Conservation (phyloP, 306 rosid genomes). For the Canavalia ensiformis region DNA sequence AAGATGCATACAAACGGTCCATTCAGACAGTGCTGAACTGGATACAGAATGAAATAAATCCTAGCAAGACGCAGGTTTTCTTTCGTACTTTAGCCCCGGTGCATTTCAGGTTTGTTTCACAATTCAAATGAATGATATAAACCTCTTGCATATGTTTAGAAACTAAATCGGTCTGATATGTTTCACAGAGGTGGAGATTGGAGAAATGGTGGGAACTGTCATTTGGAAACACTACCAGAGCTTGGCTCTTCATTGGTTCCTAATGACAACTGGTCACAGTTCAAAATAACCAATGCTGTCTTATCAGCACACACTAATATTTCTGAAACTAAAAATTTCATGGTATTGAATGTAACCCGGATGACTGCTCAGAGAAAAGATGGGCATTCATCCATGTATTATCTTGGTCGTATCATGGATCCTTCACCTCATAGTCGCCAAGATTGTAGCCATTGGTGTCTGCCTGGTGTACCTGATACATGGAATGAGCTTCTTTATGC, state of each 20-base stretch:
- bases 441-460: slow-evolving; percentile 98
- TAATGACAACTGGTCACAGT: slow-evolving; percentile 64
- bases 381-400: slow-evolving; percentile 85
- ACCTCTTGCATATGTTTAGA: neutral
- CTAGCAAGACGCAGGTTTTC: slow-evolving; percentile 72
- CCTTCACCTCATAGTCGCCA: slow-evolving; percentile 71
- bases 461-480: slow-evolving; percentile 92
- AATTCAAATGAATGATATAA: neutral
- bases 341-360: slow-evolving; percentile 68
- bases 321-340: slow-evolving; percentile 50
- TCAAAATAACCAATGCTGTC: slow-evolving; percentile 63
- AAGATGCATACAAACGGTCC: slow-evolving; percentile 73
- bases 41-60: slow-evolving; percentile 63
- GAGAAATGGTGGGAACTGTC: slow-evolving; percentile 87
- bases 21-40: slow-evolving; percentile 74
- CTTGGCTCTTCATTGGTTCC: slow-evolving; percentile 71
- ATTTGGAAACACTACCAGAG: slow-evolving; percentile 84
- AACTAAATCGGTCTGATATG: slow-evolving; percentile 38
- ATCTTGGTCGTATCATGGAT: slow-evolving; percentile 56
- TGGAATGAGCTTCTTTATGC: slow-evolving; percentile 95
- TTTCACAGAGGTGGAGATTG: slow-evolving; percentile 87
- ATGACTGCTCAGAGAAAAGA: slow-evolving; percentile 83
- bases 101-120: slow-evolving; percentile 78
- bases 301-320: slow-evolving; percentile 52
- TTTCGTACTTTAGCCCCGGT: slow-evolving; percentile 86